phyloP scores from a whole-genome alignment of 306 rosid species.

The Alnus rubra region DNA sequence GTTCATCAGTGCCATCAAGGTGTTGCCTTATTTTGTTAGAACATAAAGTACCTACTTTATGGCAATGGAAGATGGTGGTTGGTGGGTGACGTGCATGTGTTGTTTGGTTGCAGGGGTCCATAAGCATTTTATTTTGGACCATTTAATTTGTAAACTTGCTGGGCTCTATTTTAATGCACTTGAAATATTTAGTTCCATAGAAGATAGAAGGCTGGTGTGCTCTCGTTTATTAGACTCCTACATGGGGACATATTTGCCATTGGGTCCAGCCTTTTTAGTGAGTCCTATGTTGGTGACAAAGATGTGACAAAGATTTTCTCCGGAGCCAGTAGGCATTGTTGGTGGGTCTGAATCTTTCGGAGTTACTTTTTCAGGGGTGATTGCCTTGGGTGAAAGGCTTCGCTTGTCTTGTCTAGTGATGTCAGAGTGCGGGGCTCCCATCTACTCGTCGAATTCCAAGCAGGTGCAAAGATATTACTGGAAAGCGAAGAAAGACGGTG shows the following conservation, averaged over 20 bases:
- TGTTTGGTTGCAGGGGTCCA: background rate
- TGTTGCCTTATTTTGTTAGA: conserved; percentile 6
- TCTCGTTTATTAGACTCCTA: background rate
- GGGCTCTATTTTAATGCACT: background rate
- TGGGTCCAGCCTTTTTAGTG: background rate
- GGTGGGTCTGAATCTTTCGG: too few relatives aligned
- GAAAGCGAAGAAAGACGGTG: too few relatives aligned
- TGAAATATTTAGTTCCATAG: background rate
- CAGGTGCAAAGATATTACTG: too few relatives aligned
- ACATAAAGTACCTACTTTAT: background rate
- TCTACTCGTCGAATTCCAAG: too few relatives aligned
- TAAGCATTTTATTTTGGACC: background rate
- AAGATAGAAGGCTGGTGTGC: background rate
- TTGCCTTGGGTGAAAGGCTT: too few relatives aligned
- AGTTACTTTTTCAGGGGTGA: too few relatives aligned
- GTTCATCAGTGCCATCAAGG: background rate
- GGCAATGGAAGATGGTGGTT: conserved; percentile 1
- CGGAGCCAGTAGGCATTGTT: too few relatives aligned
- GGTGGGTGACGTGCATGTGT: background rate
- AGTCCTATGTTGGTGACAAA: background rate
- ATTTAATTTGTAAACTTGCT: background rate
- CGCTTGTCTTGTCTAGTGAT: too few relatives aligned
- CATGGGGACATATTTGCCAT: background rate
- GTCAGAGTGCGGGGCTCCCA: too few relatives aligned
- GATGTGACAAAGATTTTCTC: too few relatives aligned